Conservation (phyloP, 2,329 filamentous ascomycete species). For the Sporothrix humicola region DNA sequence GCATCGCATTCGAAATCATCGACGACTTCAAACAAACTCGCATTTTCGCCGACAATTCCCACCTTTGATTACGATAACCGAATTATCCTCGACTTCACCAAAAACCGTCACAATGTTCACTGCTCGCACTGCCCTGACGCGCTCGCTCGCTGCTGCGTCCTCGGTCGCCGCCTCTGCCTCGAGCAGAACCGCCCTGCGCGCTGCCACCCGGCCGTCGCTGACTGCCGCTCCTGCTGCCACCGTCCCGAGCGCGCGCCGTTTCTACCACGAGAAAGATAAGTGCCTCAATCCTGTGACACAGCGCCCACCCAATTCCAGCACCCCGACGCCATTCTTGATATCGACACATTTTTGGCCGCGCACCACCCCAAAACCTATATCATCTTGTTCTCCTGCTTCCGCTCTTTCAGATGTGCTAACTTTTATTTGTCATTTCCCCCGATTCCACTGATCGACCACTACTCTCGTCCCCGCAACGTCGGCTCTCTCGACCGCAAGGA, state of each 20-base stretch:
- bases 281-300: neutral
- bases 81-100: neutral
- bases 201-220: conserved; percentile 31
- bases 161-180: conserved; percentile 32
- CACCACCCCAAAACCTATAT: neutral
- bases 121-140: conserved; percentile 33
- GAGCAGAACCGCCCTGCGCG: conserved; percentile 35
- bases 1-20: no score
- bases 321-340: conserved; percentile 22
- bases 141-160: conserved; percentile 35
- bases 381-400: neutral
- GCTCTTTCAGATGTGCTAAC: neutral
- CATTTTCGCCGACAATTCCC: neutral
- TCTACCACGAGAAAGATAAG: conserved; percentile 42
- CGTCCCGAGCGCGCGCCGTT: conserved; percentile 36
- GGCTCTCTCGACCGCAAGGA: conserved; percentile 73
- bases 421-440: neutral
- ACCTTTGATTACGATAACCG: neutral
- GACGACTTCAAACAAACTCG: neutral
- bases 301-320: neutral
- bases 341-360: neutral
- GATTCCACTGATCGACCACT: conserved; percentile 41
- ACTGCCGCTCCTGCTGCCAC: conserved; percentile 26
- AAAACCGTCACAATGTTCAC: conserved; percentile 35
- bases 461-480: conserved; percentile 53